Conservation (phyloP, 352 stramenopile species). For the Detonula confervacea region DNA sequence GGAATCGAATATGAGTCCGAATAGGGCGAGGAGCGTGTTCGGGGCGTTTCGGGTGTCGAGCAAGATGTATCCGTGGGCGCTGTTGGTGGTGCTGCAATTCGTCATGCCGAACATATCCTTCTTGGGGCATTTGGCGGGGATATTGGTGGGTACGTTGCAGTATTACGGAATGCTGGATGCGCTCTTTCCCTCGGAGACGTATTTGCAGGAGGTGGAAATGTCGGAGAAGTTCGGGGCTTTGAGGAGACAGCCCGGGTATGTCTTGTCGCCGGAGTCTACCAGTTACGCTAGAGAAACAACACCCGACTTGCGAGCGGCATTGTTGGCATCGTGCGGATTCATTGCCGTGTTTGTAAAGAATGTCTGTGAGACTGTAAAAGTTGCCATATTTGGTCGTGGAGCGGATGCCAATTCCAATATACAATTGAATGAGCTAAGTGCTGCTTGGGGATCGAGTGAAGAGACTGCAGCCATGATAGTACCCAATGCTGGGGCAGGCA, state of each 20-base stretch:
- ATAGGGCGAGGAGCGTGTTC: conserved; percentile 71
- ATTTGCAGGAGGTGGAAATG: conserved; percentile 39
- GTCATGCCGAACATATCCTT: conserved; percentile 87
- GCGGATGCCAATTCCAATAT: conserved; percentile 46
- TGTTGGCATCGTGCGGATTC: conserved; percentile 4
- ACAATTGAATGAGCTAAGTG: conserved; percentile 26
- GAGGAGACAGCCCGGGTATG: conserved; percentile 36
- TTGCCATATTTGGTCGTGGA: conserved; percentile 49
- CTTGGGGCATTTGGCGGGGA: conserved; percentile 58
- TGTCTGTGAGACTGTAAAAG: conserved; percentile 47
- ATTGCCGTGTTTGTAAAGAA: conserved; percentile 38
- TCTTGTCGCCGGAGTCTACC: conserved; percentile 26
- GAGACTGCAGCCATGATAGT: neutral
- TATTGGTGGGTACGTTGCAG: conserved; percentile 66
- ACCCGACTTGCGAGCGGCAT: conserved; percentile 7
- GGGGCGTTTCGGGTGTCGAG: conserved; percentile 80
- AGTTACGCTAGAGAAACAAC: conserved; percentile 2
- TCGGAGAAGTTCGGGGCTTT: conserved; percentile 20
- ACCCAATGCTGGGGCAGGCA: conserved; percentile 4
- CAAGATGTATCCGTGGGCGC: conserved; percentile 84
- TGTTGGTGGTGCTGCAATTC: conserved; percentile 83
- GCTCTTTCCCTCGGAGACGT: conserved; percentile 47
- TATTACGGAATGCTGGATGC: conserved; percentile 39
- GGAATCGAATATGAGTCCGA: conserved; percentile 66
- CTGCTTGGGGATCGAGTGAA: conserved; percentile 37